Conservation (phyloP, 805 yeast genomes). For the Metschnikowia orientalis region DNA sequence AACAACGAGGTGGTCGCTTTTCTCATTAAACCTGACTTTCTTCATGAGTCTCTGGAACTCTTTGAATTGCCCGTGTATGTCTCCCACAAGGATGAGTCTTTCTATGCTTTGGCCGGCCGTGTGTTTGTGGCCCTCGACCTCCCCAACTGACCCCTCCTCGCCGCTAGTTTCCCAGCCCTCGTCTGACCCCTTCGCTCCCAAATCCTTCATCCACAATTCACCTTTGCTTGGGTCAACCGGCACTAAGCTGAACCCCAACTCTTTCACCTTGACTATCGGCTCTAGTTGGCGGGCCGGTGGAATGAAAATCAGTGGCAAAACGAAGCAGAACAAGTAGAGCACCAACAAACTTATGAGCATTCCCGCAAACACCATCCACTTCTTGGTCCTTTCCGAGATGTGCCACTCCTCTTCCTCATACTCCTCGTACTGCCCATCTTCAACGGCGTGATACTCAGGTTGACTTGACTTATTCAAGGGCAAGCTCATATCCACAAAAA, state of each 20-base stretch:
- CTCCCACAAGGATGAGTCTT: conserved; percentile 73
- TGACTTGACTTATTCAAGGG: too few relatives aligned
- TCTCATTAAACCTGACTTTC: conserved; percentile 42
- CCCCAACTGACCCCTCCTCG: conserved; percentile 1
- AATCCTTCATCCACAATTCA: too few relatives aligned
- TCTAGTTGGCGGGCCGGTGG: conserved; percentile 29
- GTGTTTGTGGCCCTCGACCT: conserved; percentile 1
- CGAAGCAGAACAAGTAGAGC: conserved; percentile 30
- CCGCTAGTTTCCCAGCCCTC: conserved; percentile 5
- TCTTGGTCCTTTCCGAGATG: conserved; percentile 6
- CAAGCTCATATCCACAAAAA: too few relatives aligned
- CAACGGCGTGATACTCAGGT: conserved; percentile 4
- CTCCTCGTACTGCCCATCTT: conserved; percentile 9
- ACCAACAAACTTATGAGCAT: conserved; percentile 10
- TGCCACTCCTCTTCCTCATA: conserved; percentile 11
- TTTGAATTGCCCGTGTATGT: conserved; percentile 75
- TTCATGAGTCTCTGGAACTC: conserved; percentile 52
- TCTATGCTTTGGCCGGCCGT: conserved; percentile 19
- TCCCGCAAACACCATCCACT: conserved; percentile 7
- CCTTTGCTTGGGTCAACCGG: conserved; percentile 19
- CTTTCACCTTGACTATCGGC: conserved; percentile 24
- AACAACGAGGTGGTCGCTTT: conserved; percentile 57
- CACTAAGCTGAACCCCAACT: conserved; percentile 21
- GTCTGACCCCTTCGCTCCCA: conserved; percentile 2
- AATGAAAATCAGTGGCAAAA: conserved; percentile 31